Base-by-base conservation (phyloP, 139 green algal species). In the Tetradesmus obliquus region DNA sequence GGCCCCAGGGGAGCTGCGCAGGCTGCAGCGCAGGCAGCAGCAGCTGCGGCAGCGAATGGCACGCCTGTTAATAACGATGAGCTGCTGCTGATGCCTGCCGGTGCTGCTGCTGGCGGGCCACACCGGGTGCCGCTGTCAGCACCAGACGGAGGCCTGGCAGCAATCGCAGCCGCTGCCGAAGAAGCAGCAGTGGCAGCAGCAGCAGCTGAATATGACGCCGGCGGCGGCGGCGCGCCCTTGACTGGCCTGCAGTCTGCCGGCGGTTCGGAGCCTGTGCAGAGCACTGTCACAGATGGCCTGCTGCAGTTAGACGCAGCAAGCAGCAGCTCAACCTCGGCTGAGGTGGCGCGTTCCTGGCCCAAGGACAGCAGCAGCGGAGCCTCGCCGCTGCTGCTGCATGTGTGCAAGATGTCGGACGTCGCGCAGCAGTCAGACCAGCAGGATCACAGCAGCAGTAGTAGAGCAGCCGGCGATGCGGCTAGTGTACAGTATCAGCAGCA, bases 101-200 rank as follows among this genome's bases (percentile, higher is more conserved):
- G 66, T 4, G 76, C n/a, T 12, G 72, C 22, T 82, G 76, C 76
- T 82, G 76, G 13, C 22, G 66, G 66, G n/a, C 2, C 57, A 24
- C n/a, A 79, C 45, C 24, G 85, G 32, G 85, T 89, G 32, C 85
- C 85, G 17, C 17, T 89, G 85, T 89, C 86, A 24, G 86, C 86
- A 13, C 71, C 86, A n/a, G 86, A 83, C 32, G 86, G 66, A 24
- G 66, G 69, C 6, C 55, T 90, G 86, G 86, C 71, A 74, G 86
- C 86, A 20, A 69, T 90, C 9, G 86, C 86, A 72, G 86, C 86
- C 55, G 86, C 86, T 8, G 24, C 55, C 13, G 20, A 88, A 20
- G 82, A 22, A 76, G 55, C 85, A 3, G 85, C 85, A 89, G 13
- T 60, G 84, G 66, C 51, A 45, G 66, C 32, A 66, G 86, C 86